These are phyloP conservation scores for Vaccinium myrtillus DNA, from an alignment of 148 eudicot species.

Conservation along the genomic window DNA sequence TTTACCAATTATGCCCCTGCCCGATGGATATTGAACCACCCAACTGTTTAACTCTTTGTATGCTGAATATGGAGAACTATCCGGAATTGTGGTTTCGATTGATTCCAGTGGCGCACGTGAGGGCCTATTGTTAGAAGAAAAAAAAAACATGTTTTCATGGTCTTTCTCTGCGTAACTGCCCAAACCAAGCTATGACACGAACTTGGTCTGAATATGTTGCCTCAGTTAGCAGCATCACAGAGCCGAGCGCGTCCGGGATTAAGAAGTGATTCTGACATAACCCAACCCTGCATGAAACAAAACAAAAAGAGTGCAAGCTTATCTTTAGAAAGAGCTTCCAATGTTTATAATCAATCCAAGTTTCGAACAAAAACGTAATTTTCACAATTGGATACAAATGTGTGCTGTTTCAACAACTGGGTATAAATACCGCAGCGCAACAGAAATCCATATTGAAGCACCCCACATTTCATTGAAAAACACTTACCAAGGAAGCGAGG, in stretches of 20 bases:
- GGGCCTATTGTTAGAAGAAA: too few relatives aligned
- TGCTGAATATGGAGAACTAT: background rate
- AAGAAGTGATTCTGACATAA: conserved; percentile 94
- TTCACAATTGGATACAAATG: background rate
- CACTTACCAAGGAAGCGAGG: background rate
- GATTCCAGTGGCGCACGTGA: background rate
- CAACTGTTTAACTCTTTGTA: background rate
- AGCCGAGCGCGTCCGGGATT: conserved; percentile 96
- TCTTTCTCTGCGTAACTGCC: conserved; percentile 3
- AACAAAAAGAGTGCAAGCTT: background rate
- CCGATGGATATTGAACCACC: too few relatives aligned
- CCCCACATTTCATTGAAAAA: background rate
- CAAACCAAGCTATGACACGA: background rate
- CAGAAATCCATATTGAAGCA: background rate
- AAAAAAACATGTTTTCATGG: background rate
- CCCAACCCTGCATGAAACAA: conserved; percentile 74
- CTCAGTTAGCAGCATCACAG: conserved; percentile 29
- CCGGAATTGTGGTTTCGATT: background rate
- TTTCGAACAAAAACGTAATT: background rate
- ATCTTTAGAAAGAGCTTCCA: background rate
- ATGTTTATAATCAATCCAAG: background rate
- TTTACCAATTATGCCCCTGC: background rate
- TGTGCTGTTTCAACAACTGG: background rate
- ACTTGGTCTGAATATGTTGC: background rate
- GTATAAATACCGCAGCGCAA: background rate